These are phyloP conservation scores for Chaetomium sp. DNA, from an alignment of 2,329 filamentous ascomycete genomes.

Conservation along the genomic window DNA sequence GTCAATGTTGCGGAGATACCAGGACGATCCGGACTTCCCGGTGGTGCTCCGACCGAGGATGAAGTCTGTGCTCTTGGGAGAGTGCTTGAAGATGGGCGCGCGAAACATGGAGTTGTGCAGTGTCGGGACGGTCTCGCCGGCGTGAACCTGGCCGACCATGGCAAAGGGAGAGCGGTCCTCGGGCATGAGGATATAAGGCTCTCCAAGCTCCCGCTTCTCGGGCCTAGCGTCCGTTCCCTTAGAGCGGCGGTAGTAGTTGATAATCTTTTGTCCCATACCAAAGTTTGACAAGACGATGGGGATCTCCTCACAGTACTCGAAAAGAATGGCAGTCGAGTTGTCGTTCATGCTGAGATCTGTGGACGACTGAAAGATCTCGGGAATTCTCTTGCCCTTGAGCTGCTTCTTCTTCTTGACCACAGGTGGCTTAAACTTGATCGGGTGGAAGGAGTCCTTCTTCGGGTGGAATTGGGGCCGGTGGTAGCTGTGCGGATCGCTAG, in stretches of 20 bases:
- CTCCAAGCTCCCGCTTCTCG: conserved; percentile 78
- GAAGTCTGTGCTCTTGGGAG: conserved; percentile 73
- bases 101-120: conserved; percentile 94
- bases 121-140: conserved; percentile 83
- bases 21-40: conserved; percentile 67
- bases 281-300: conserved; percentile 91
- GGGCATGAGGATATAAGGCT: conserved; percentile 78
- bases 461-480: conserved; percentile 76
- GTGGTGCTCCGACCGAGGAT: conserved; percentile 78
- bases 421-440: conserved; percentile 65
- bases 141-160: conserved; percentile 86
- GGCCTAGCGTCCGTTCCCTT: conserved; percentile 65
- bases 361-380: conserved; percentile 71
- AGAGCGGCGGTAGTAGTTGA: conserved; percentile 92
- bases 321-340: conserved; percentile 78
- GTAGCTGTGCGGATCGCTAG: conserved; percentile 65
- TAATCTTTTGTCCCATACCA: conserved; percentile 91
- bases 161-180: conserved; percentile 96
- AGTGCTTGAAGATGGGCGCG: conserved; percentile 86
- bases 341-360: conserved; percentile 82
- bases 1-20: conserved; percentile 83
- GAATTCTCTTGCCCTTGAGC: conserved; percentile 69
- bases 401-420: conserved; percentile 71
- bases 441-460: conserved; percentile 57
- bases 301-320: conserved; percentile 94